These are phyloP conservation scores for Kazachstania africana DNA, from an alignment of 805 yeast genomes.

Conservation along the genomic window DNA sequence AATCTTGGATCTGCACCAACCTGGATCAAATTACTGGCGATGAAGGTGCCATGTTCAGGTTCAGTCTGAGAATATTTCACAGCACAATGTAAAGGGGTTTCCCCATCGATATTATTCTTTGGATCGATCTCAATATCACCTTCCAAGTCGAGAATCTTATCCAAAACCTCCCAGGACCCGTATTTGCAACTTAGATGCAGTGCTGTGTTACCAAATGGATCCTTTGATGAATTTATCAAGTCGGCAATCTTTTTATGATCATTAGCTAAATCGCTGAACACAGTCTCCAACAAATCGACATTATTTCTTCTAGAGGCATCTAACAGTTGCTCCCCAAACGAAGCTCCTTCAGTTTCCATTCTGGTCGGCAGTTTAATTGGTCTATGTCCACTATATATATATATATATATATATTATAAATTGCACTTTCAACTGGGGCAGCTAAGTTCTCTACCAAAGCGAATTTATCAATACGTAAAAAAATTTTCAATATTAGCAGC, in stretches of 20 bases:
- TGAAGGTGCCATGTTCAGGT: slow-evolving; percentile 72
- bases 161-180: slow-evolving; percentile 83
- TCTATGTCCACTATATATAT: no score
- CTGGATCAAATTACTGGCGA: slow-evolving; percentile 72
- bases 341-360: slow-evolving; percentile 51
- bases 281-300: slow-evolving; percentile 52
- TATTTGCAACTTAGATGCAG: slow-evolving; percentile 70
- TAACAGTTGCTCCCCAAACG: slow-evolving; percentile 62
- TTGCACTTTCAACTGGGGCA: no score
- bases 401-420: no score
- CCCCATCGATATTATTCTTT: slow-evolving; percentile 50
- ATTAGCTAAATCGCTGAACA: slow-evolving; percentile 35
- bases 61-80: slow-evolving; percentile 67
- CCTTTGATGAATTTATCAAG: slow-evolving; percentile 57
- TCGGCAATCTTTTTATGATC: slow-evolving; percentile 27
- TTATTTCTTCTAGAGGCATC: slow-evolving; percentile 87
- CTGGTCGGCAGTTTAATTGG: no score
- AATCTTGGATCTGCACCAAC: slow-evolving; percentile 79
- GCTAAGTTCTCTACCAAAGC: no score
- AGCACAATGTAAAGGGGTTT: slow-evolving; percentile 83
- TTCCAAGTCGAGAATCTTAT: slow-evolving; percentile 68
- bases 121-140: slow-evolving; percentile 84
- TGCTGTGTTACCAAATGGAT: slow-evolving; percentile 70
- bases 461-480: no score
- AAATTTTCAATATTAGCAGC: no score